These are phyloP conservation scores for Trichaptum fuscoviolaceum DNA, from an alignment of 768 basidiomycete genomes.

Conservation along the genomic window DNA sequence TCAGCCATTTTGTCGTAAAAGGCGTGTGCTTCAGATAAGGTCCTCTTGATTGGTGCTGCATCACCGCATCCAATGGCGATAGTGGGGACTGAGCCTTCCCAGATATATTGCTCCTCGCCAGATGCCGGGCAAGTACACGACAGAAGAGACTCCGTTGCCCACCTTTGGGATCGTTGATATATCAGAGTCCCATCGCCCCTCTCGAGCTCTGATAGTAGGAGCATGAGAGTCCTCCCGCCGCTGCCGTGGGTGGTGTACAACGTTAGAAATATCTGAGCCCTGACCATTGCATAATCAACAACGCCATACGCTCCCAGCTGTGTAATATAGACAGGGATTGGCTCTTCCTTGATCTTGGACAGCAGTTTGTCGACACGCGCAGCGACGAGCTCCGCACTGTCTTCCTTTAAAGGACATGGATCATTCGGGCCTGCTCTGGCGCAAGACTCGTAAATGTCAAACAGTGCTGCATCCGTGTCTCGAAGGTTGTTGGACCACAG, in stretches of 20 bases:
- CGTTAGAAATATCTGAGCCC: conserved; percentile 16
- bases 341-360: conserved; percentile 10
- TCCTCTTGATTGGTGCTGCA: background rate
- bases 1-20: conserved; percentile 4
- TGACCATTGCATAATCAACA: conserved; percentile 19
- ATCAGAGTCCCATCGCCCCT: conserved; percentile 20
- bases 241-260: conserved; percentile 17
- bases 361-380: conserved; percentile 9
- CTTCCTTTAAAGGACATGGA: conserved; percentile 19
- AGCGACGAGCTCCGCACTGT: conserved; percentile 9
- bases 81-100: background rate
- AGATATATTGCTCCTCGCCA: background rate
- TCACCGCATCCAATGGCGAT: background rate
- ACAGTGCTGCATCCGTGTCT: conserved; percentile 14
- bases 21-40: background rate
- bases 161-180: conserved; percentile 7
- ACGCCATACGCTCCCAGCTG: conserved; percentile 17
- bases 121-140: background rate
- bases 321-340: conserved; percentile 17
- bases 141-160: background rate
- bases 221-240: conserved; percentile 12
- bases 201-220: conserved; percentile 20
- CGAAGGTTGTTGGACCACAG: conserved; percentile 15
- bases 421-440: background rate
- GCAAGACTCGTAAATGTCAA: conserved; percentile 3